Evolutionary conservation across 1,139 yeast genomes (phyloP).

Genomic region (Diutina rugosa): DNA sequence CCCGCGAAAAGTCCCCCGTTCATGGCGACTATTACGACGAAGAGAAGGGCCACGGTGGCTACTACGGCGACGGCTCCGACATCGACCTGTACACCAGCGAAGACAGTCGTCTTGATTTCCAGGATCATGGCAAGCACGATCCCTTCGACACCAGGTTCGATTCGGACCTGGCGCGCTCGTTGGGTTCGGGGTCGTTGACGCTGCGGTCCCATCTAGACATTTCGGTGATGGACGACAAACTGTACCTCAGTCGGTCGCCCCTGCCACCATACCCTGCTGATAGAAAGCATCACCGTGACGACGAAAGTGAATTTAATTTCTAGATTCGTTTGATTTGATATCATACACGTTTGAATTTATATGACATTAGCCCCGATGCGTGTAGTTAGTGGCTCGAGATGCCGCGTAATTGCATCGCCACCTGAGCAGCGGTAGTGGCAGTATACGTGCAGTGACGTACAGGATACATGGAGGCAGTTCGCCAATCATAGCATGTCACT

Average conservation of each 20-base stretch:
- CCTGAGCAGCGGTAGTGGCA: not conserved
- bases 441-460: not conserved
- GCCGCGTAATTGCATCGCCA: not conserved
- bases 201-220: not conserved
- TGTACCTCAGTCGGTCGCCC: not conserved
- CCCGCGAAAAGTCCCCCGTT: not conserved
- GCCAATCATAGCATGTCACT: not conserved
- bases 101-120: not conserved
- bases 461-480: not conserved
- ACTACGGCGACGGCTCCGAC: not conserved
- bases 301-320: constrained; percentile 1
- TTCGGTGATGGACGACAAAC: not conserved
- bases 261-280: not conserved
- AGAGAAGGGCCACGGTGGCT: not conserved
- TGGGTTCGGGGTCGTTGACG: not conserved
- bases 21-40: not conserved
- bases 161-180: not conserved
- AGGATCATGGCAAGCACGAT: not conserved
- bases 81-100: not conserved
- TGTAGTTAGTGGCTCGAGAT: not conserved
- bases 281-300: not conserved
- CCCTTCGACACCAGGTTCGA: not conserved
- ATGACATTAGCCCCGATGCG: too few species aligned
- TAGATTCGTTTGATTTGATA: not conserved
- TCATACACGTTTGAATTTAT: not conserved